Percentiles rank a stretch among this genome's conserved stretches.
phyloP scores from a whole-genome alignment of 1,284 basidiomycete species.

The Phellopilus nigrolimitatus region DNA sequence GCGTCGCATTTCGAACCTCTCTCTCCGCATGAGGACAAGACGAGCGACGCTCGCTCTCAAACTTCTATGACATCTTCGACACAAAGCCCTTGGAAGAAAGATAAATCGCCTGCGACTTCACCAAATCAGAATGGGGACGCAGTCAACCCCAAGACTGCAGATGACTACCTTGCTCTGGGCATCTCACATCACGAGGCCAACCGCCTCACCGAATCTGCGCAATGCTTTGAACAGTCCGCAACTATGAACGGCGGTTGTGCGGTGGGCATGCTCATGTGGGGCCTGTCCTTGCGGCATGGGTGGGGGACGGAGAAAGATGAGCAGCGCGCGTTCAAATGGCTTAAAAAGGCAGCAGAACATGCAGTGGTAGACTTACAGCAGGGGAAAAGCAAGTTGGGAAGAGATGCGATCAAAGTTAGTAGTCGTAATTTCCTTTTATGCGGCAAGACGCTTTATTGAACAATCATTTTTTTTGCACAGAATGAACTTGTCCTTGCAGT shows the following conservation, averaged over 20 bases:
- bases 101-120: constrained; percentile 14
- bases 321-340: constrained; percentile 75
- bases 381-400: constrained; percentile 37
- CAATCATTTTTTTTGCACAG: constrained; percentile 32
- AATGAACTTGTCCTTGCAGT: constrained; percentile 83
- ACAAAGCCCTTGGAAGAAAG: neutral
- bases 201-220: constrained; percentile 66
- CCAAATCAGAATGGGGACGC: constrained; percentile 33
- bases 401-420: constrained; percentile 42
- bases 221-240: constrained; percentile 78
- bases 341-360: constrained; percentile 74
- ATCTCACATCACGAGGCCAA: constrained; percentile 81
- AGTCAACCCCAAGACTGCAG: constrained; percentile 22
- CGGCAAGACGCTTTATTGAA: constrained; percentile 1
- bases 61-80: constrained; percentile 5
- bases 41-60: constrained; percentile 16
- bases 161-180: constrained; percentile 70
- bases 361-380: constrained; percentile 77
- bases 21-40: neutral
- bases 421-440: neutral
- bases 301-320: constrained; percentile 84
- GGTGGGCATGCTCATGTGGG: constrained; percentile 92
- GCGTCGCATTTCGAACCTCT: constrained; percentile 8
- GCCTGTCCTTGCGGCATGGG: constrained; percentile 80
- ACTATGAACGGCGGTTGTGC: constrained; percentile 75